Percentiles rank a stretch among this genome's conserved stretches.
phyloP scores from a whole-genome alignment of 2,329 filamentous ascomycete genomes.

The Hymenoscyphus occultus region DNA sequence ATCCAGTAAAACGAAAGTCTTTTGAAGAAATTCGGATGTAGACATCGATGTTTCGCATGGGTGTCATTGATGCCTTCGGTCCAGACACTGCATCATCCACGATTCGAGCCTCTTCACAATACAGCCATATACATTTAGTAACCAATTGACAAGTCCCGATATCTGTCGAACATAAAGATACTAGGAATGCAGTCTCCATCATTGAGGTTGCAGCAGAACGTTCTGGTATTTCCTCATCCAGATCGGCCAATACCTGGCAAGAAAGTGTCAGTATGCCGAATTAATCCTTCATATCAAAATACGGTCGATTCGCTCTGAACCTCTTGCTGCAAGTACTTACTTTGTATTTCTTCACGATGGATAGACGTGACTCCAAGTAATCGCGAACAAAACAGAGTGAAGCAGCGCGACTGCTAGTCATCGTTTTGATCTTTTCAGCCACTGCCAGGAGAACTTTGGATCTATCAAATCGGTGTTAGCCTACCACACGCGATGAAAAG shows the following conservation, averaged over 20 bases:
- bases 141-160: conserved; percentile 64
- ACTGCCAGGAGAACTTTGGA: conserved; percentile 33
- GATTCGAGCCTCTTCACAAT: conserved; percentile 59
- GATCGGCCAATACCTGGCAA: conserved; percentile 51
- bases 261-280: conserved; percentile 37
- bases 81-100: conserved; percentile 43
- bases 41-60: conserved; percentile 59
- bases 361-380: conserved; percentile 54
- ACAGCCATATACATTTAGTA: conserved; percentile 58
- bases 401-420: conserved; percentile 27
- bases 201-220: conserved; percentile 51
- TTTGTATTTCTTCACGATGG: conserved; percentile 44
- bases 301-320: neutral
- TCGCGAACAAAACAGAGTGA: conserved; percentile 45
- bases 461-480: conserved; percentile 19
- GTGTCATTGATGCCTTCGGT: conserved; percentile 48
- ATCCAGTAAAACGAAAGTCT: conserved; percentile 63
- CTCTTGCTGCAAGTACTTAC: conserved; percentile 24
- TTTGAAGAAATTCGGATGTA: conserved; percentile 62
- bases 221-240: conserved; percentile 54
- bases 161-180: conserved; percentile 63
- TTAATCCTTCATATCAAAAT: neutral
- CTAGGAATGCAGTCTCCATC: conserved; percentile 60
- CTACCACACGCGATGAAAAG: neutral
- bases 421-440: conserved; percentile 30